A percentile compares a stretch with the other conserved stretches of the same genome.
phyloP scores from a whole-genome alignment of 331 rosid species.

The Dryas integrifolia region DNA sequence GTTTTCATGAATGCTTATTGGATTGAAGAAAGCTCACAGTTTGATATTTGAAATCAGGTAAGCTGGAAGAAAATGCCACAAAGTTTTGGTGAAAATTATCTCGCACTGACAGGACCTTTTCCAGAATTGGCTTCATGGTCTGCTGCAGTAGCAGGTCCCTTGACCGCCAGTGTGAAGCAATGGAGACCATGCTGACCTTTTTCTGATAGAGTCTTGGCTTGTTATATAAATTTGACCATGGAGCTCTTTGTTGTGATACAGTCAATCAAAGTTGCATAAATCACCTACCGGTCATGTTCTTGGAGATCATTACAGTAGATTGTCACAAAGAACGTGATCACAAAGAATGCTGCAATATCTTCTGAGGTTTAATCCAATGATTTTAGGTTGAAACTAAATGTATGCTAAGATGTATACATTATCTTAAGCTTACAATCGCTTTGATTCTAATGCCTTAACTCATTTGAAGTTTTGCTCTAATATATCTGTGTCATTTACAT shows the following conservation, averaged over 20 bases:
- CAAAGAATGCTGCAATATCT: neutral
- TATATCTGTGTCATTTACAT: neutral
- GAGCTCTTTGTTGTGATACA: neutral
- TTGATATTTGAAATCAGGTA: constrained; percentile 48
- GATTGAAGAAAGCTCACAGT: constrained; percentile 22
- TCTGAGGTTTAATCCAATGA: neutral
- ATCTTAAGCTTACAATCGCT: neutral
- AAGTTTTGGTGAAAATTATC: constrained; percentile 60
- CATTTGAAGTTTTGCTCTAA: neutral
- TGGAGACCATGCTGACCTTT: constrained; percentile 54
- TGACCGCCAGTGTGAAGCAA: constrained; percentile 50
- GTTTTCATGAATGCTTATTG: neutral
- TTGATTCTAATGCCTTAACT: neutral
- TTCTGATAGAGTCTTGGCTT: constrained; percentile 12
- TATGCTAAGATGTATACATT: neutral
- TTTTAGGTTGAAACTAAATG: neutral
- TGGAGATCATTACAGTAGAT: neutral
- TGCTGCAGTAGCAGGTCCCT: constrained; percentile 55
- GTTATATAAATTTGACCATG: neutral
- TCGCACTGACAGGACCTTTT: constrained; percentile 79
- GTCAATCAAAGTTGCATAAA: neutral
- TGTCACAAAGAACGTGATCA: constrained; percentile 1
- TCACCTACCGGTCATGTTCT: constrained; percentile 9
- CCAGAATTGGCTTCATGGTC: constrained; percentile 77
- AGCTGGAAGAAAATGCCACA: constrained; percentile 76